These are phyloP conservation scores for Taphrina betulina DNA, from an alignment of 1,139 yeast species.

Conservation along the genomic window DNA sequence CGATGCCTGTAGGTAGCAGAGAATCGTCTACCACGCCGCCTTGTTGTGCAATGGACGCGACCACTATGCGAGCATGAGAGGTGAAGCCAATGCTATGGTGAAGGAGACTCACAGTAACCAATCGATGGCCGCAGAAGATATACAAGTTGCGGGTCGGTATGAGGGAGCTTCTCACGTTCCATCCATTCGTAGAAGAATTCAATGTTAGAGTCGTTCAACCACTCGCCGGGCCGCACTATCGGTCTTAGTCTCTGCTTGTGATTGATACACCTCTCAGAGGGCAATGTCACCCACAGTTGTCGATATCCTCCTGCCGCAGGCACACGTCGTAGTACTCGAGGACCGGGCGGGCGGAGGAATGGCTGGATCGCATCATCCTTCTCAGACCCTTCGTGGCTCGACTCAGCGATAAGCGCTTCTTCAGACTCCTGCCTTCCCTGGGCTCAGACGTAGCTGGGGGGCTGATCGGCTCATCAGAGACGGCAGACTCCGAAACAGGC, in stretches of 20 bases:
- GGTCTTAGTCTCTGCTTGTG: no score
- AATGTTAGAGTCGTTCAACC: slow-evolving; percentile 49
- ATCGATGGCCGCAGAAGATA: slow-evolving; percentile 48
- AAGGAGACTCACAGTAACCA: slow-evolving; percentile 45
- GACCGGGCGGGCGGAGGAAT: slow-evolving; percentile 23
- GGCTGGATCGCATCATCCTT: slow-evolving; percentile 20
- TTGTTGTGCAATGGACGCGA: slow-evolving; percentile 18
- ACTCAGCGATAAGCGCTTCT: slow-evolving; percentile 20
- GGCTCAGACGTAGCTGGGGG: slow-evolving; percentile 1
- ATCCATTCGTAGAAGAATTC: slow-evolving; percentile 34
- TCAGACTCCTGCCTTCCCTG: slow-evolving; percentile 12
- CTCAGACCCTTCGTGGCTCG: slow-evolving; percentile 26
- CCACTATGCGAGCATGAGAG: not conserved
- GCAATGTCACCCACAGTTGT: slow-evolving; percentile 47
- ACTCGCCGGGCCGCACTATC: slow-evolving; percentile 46
- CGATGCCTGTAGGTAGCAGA: slow-evolving; percentile 49
- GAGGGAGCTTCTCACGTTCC: slow-evolving; percentile 30
- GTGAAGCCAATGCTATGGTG: not conserved
- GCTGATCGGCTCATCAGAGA: not conserved
- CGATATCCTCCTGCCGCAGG: slow-evolving; percentile 51
- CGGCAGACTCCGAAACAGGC: not conserved
- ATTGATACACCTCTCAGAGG: no score
- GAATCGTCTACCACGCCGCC: slow-evolving; percentile 43
- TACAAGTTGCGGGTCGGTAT: slow-evolving; percentile 36
- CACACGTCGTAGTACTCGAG: slow-evolving; percentile 48